Evolutionary conservation across 129 eudicot species (phyloP).

Genomic region (Solidago caesia): DNA sequence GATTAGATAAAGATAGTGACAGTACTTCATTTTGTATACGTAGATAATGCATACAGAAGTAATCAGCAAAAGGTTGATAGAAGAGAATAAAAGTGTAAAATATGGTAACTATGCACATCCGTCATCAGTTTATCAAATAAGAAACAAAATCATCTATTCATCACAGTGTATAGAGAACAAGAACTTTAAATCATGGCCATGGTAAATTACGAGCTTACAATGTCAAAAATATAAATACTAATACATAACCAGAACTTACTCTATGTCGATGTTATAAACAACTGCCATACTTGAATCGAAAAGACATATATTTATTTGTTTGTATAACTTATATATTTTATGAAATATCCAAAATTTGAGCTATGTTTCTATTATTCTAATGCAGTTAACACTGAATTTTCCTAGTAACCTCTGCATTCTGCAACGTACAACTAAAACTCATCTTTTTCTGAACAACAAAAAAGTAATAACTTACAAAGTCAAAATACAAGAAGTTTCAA

Average conservation of each 20-base stretch:
- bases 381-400: neutral
- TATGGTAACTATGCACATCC: neutral
- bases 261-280: constrained; percentile 5
- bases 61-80: constrained; percentile 1
- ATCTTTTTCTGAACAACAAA: neutral
- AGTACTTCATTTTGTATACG: neutral
- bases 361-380: constrained; percentile 14
- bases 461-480: neutral
- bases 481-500: neutral
- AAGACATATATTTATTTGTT: neutral
- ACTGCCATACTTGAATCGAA: neutral
- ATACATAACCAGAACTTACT: neutral
- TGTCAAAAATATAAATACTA: constrained; percentile 8
- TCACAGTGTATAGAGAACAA: too few relatives aligned
- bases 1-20: constrained; percentile 12
- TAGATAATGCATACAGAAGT: neutral
- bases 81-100: neutral
- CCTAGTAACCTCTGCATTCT: too few relatives aligned
- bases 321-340: neutral
- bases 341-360: neutral
- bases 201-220: neutral
- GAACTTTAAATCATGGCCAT: too few relatives aligned
- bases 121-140: neutral
- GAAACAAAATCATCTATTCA: neutral
- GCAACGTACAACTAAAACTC: neutral